Percentiles rank a stretch among this genome's conserved stretches.
These are phyloP conservation scores for Fraxinus sp. DNA, from an alignment of 305 asterid species.

Conservation along the genomic window DNA sequence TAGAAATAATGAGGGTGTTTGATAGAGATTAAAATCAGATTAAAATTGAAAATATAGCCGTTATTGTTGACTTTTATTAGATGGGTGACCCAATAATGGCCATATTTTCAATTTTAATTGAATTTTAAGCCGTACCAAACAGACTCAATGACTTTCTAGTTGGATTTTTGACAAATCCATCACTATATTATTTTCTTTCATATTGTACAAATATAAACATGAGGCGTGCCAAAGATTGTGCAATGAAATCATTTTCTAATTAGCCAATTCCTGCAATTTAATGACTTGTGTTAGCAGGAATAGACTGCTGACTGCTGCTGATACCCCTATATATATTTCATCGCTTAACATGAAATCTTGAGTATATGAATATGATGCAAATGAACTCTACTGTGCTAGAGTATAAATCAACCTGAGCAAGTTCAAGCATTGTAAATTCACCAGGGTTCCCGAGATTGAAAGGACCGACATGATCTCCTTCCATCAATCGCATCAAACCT, in stretches of 20 bases:
- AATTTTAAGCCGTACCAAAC: too few relatives aligned
- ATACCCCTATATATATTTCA: background rate
- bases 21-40: too few relatives aligned
- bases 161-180: background rate
- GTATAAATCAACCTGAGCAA: slow-evolving; percentile 55
- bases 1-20: too few relatives aligned
- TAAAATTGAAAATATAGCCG: too few relatives aligned
- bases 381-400: background rate
- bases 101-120: too few relatives aligned
- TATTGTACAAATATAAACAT: background rate
- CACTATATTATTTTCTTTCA: background rate
- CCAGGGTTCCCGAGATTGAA: slow-evolving; percentile 88
- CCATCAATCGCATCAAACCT: slow-evolving; percentile 76
- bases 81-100: too few relatives aligned
- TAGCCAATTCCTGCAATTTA: background rate
- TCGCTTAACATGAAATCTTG: background rate
- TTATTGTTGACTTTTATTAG: too few relatives aligned
- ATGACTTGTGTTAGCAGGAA: background rate
- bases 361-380: background rate
- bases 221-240: background rate
- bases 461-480: slow-evolving; percentile 84
- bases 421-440: slow-evolving; percentile 89
- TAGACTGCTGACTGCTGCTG: background rate
- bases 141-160: background rate
- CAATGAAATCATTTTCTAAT: background rate